Base-by-base conservation (phyloP, 148 eudicot species). In the Rhododendron ovatum region DNA sequence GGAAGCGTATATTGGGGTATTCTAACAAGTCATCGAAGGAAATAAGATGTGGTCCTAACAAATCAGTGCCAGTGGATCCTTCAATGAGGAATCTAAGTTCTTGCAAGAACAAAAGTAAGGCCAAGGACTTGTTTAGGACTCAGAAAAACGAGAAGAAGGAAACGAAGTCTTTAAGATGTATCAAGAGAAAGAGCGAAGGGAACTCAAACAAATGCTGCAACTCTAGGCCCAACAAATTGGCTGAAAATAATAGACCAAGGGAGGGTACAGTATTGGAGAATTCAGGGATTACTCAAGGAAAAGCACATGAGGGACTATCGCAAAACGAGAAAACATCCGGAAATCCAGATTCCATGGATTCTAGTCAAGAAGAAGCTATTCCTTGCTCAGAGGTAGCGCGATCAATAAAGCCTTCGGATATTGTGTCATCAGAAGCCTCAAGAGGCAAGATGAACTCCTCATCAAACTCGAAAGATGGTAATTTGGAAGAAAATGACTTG, bases 1-100 rank as follows among this genome's bases (percentile, higher is more conserved):
- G 86, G 89, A 93, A 92, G 86, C 84, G 81, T 3, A 55, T 51
- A 35, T 75, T 91, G 87, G 89, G 89, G 17, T 80, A 79, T 83
- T 65, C 89, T 51, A 85, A 74, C 39, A 92, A 91, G 85, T 39
- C 83, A 10, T 69, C 85, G 26, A 89, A 88, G 85, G 86, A 67
- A 9, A 53, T 22, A 5, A 45, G 17, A 47, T 65, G 65, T 41
- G 63, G 80, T 82, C 86, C 73, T 8, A 22, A 81, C 47, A 90
- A 87, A 65, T 10, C 78, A 59, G 30, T 85, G 86, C 87, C 82
- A 59, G 51, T 17, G 7, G 89, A 88, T 81, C 37, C 85, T 26
- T 87, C 88, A 30, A 86, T 76, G 69, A 88, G 87, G 76, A 86
- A 50, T 71, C 82, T 48, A 30, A 73, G 84, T 81, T 59, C 82